Base-by-base conservation (phyloP, 306 rosid species). In the Vigna reflexopilosa region DNA sequence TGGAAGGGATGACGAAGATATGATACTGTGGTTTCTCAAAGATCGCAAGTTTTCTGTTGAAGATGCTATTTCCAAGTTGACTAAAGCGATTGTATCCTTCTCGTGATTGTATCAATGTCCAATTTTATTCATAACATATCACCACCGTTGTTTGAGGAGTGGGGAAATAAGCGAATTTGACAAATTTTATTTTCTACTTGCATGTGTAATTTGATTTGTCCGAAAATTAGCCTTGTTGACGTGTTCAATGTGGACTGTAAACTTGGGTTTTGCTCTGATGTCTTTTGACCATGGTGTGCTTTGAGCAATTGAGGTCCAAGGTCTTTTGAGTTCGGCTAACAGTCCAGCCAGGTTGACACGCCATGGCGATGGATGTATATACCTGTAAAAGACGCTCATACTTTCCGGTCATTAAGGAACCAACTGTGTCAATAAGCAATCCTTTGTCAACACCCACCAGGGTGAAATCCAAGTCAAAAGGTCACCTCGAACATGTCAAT, bases 1-100 rank as follows among this genome's bases (percentile, higher is more conserved):
- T 83, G 99, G 99, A 74, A 90, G 99, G 77, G 98, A 95, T 79
- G 99, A 95, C n/a, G 99, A 95, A 77, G 96, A 95, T 73, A 79
- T 95, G 97, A 95, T 95, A 81, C 81, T 87, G 34, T 91, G 98
- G 99, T 95, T 93, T 86, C 97, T 95, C 47, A 91, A 86, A 85
- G 99, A 95, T 77, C 88, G 99, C 12, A 89, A 82, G 40, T 95
- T 89, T 78, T 88, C 88, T 36, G 90, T 87, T 22, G 87, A 83
- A 7, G 94, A 95, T 10, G 85, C 98, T 44, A 83, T 83, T 78
- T 84, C 84, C 47, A 95, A 90, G 80, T 81, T 93, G 90, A 80
- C 86, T 14, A 93, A 85, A 87, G 93, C 99, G 62, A 93, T 91
- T 87, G 98, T 95, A 95, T 87, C 90, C 93, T 89, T 77, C 47